Evolutionary conservation across 2,329 filamentous ascomycete species (phyloP), one percentile per base, ranked within the genome.

Genomic region (Chrysoporthe deuterocubensis): DNA sequence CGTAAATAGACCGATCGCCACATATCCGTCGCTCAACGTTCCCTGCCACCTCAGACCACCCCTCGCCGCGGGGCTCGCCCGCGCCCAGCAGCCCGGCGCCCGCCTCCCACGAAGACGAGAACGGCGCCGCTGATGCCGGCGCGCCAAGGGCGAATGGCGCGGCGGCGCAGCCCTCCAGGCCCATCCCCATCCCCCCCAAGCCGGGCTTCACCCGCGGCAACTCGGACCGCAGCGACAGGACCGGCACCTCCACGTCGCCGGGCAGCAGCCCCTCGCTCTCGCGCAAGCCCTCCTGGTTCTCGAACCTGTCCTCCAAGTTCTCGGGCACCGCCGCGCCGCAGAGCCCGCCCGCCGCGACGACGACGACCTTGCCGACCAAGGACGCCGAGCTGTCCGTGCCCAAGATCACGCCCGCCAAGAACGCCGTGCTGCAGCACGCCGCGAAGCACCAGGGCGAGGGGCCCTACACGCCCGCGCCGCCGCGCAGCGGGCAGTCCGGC

Each of bases 301-400:
- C 92, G 67, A 97, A 89, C 75, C 89, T 98, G 72, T 96, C 93
- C 71, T 95, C 93, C 72, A 97, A 97, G 77, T 97, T 98, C 81
- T 94, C 46, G 54, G 57, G 18, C 5, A 26, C 32, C n/a, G 71
- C 68, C 9, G 21, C 4, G 7, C 59, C 42, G 6, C 74, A 77
- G 64, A 78, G 73, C 62, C 79, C 70, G 46, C 77, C 73, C 58
- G 50, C 68, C 37, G 18, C 42, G 16, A 78, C 76, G 69, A 75
- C 76, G 5, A 78, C 74, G 62, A 76, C 71, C 62, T 73, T 75
- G 9, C 74, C 75, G 32, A 77, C 77, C 40, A 79, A 79, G 57
- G 77, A 79, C 42, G 78, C 79, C 71, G 82, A 86, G 61, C 75
- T 80, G 64, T 81, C 79, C 58, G 78, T 83, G 26, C 84, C 85